phyloP scores from a whole-genome alignment of 148 eudicot genomes.

The Bassia scoparia region DNA sequence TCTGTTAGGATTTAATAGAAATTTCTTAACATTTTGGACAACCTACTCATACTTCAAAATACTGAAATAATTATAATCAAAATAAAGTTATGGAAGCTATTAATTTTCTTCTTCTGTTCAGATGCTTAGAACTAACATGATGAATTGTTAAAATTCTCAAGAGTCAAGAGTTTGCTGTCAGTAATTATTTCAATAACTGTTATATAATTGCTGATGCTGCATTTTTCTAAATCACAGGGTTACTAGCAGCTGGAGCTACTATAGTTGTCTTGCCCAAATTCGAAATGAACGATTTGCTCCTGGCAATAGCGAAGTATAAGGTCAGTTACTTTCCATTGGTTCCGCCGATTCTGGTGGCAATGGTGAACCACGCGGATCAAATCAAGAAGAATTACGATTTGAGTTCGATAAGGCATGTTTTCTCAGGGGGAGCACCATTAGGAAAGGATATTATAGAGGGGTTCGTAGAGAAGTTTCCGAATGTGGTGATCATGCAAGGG shows the following conservation, averaged over 20 bases:
- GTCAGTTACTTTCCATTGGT: slow-evolving; percentile 68
- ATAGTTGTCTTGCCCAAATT: slow-evolving; percentile 70
- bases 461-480: slow-evolving; percentile 59
- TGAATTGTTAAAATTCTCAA: background rate
- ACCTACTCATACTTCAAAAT: too few relatives aligned
- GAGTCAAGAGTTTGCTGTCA: background rate
- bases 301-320: slow-evolving; percentile 56
- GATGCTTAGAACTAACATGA: background rate
- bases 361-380: slow-evolving; percentile 61
- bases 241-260: slow-evolving; percentile 72
- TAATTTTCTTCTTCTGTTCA: background rate
- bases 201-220: background rate
- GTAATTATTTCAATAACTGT: background rate
- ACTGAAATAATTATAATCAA: too few relatives aligned
- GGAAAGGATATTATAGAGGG: slow-evolving; percentile 86
- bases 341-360: slow-evolving; percentile 85
- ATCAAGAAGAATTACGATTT: slow-evolving; percentile 48
- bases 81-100: too few relatives aligned
- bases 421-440: slow-evolving; percentile 87
- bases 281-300: slow-evolving; percentile 71
- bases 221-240: slow-evolving; percentile 38
- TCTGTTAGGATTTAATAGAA: too few relatives aligned
- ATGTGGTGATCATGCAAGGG: slow-evolving; percentile 68
- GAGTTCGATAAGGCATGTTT: slow-evolving; percentile 42
- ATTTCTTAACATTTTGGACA: too few relatives aligned